These are phyloP conservation scores for Colletotrichum acutatum DNA, from an alignment of 2,329 filamentous ascomycete genomes.

Conservation along the genomic window DNA sequence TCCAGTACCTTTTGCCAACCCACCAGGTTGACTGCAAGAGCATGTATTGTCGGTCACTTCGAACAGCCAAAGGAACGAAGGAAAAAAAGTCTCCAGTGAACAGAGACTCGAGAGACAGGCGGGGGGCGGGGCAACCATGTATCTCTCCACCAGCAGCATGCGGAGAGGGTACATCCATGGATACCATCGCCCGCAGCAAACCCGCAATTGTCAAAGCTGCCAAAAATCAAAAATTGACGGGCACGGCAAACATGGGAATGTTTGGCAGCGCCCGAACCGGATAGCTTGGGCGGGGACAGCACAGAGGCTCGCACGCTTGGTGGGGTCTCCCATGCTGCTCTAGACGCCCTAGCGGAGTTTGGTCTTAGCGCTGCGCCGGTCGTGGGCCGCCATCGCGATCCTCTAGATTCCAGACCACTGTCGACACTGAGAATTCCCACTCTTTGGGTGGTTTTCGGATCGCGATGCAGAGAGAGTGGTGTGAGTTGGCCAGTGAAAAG, in stretches of 20 bases:
- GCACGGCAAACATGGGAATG: conserved; percentile 15
- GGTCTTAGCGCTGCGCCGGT: not conserved
- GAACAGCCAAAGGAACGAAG: not conserved
- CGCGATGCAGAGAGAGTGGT: conserved; percentile 6
- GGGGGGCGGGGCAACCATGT: conserved; percentile 7
- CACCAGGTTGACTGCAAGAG: no score
- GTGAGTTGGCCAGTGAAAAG: not conserved
- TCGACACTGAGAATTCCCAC: conserved; percentile 3
- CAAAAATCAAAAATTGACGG: not conserved
- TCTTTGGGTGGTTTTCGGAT: not conserved
- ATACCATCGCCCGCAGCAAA: not conserved
- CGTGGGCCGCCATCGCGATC: conserved; percentile 30
- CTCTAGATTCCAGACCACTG: conserved; percentile 25
- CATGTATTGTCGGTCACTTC: not conserved
- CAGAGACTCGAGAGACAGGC: not conserved
- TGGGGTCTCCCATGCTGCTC: not conserved
- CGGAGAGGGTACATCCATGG: conserved; percentile 18
- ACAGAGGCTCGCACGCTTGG: not conserved
- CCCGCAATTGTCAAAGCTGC: not conserved
- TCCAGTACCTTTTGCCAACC: no score
- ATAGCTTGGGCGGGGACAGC: conserved; percentile 30
- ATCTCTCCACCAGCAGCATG: not conserved
- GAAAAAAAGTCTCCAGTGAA: not conserved
- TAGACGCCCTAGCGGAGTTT: conserved; percentile 11
- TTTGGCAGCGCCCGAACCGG: conserved; percentile 21